Base-by-base conservation (phyloP, 2,329 filamentous ascomycete species). In the Talaromyces sp. region DNA sequence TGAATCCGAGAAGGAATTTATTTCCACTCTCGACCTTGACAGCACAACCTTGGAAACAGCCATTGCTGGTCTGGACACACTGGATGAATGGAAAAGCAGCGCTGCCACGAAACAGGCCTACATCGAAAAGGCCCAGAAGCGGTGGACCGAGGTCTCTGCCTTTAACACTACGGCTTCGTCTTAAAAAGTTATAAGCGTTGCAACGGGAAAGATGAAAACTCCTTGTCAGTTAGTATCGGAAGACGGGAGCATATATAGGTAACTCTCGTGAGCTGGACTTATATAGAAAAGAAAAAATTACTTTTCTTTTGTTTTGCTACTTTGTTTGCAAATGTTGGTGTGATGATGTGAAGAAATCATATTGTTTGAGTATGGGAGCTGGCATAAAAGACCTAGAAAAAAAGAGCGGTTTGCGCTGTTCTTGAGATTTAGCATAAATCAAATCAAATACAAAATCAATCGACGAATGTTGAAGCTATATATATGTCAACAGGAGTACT, bases 1-100 rank as follows among this genome's bases (percentile, higher is more conserved):
- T 2, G 79, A 83, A 68, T 82, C 79, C 61, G 89, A 89, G 69
- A 83, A 87, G 71, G 84, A 87, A 42, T 75, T 92, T n/a, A 69
- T 81, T n/a, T 79, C 79, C n/a, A 78, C 85, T 9, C 74, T 91
- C 12, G 80, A 84, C 30, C 69, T 84, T 6, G 73, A 82, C 4
- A 75, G 69, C 12, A 77, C 83, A 47, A 82, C 81, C 6, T 76
- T 87, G 30, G 79, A 83, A 50, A 83, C 89, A 63, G 88, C 86
- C 1, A 69, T 81, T 9, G 79, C 79, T 54, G 84, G 85, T 2
- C 73, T 89, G 34, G 75, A 79, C 12, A 63, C 85, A 34, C 68
- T 87, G 31, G 73, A 75, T 50, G 75, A 81, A 63, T 83, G 84
- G 81, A 78, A 79, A 61, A 83, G 83, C 63, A 75, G 78, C 57